Base-by-base conservation (phyloP, 2,329 filamentous ascomycete genomes). In the Fusarium illudens region DNA sequence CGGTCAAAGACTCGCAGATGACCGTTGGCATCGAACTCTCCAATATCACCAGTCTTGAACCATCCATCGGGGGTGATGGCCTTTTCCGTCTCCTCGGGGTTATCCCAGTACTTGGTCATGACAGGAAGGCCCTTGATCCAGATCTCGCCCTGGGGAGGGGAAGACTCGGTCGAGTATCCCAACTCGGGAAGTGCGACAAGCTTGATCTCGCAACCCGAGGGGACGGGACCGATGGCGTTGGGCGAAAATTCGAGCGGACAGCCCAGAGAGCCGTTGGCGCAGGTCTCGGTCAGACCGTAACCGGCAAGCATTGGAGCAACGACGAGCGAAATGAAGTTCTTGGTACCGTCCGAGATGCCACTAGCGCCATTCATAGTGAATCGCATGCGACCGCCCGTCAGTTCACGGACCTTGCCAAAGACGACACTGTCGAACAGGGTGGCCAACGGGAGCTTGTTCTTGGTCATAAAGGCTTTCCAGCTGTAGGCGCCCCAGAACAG, bases 31-130 rank as follows among this genome's bases (percentile, higher is more conserved):
- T 95, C 90, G 74, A 95, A 96, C 78, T 97, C 92, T 74, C 95
- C 95, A 78, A 98, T 96, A 75, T 98, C 95, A 64, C 95, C 95
- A 15, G 94, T 97, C 86, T 92, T 95, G 87, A 98, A 98, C 96
- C 96, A 98, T 51, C 93, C 93, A 74, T 97, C 96, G 4, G 88
- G 79, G 1, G 92, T 94, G 67, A 95, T 86, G 6, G 91, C 86
- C 76, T 91, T 91, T 74, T 85, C 86, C 7, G 93, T 97, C 82
- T 97, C 94, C 72, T 95, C 89, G 15, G 92, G 90, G 77, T 97
- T 92, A 64, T 96, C 85, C 76, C 90, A 94, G 81, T 98, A 98
- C 34, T 89, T 90, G 32, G 85, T 84, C 57, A 92, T 87, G 46
- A 98, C 90, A 64, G 90, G 85, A 52, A 84, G 83, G 54, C 95